Evolutionary conservation across 768 basidiomycete genomes (phyloP).

Genomic region (Psilocybe subaeruginosa): DNA sequence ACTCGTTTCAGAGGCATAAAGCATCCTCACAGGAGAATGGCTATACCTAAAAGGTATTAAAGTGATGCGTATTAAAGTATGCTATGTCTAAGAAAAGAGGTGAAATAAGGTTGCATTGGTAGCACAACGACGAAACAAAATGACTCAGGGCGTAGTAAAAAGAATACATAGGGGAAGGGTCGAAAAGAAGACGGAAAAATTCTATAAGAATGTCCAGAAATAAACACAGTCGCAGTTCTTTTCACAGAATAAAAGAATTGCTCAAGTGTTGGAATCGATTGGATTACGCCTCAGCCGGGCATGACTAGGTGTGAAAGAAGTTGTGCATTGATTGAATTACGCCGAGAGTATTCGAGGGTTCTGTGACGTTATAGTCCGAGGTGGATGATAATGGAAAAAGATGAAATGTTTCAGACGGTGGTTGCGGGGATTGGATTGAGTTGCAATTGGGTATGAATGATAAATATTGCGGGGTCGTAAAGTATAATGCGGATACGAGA

Average conservation of each 20-base stretch:
- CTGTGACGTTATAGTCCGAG: background rate
- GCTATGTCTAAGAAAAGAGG: conserved; percentile 3
- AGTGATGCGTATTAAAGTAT: background rate
- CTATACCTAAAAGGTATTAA: background rate
- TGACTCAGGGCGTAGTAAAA: too few species aligned
- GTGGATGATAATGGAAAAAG: conserved; percentile 1
- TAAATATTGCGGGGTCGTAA: conserved; percentile 27
- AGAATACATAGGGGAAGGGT: background rate
- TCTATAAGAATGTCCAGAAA: conserved; percentile 1
- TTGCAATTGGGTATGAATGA: conserved; percentile 24
- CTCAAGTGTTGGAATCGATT: background rate
- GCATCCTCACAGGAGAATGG: background rate
- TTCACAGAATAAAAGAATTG: background rate
- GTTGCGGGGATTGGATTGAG: conserved; percentile 6
- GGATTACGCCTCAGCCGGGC: background rate
- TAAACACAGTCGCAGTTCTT: background rate
- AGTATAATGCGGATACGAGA: conserved; percentile 31
- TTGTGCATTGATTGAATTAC: background rate
- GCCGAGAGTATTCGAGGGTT: background rate
- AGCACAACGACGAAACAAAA: background rate
- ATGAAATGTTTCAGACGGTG: background rate
- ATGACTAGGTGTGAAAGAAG: background rate
- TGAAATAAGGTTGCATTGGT: conserved; percentile 5
- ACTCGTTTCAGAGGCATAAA: background rate
- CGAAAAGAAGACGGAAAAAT: background rate